Evolutionary conservation across 345 rosid genomes (phyloP).

Genomic region (Lepidium didymum): DNA sequence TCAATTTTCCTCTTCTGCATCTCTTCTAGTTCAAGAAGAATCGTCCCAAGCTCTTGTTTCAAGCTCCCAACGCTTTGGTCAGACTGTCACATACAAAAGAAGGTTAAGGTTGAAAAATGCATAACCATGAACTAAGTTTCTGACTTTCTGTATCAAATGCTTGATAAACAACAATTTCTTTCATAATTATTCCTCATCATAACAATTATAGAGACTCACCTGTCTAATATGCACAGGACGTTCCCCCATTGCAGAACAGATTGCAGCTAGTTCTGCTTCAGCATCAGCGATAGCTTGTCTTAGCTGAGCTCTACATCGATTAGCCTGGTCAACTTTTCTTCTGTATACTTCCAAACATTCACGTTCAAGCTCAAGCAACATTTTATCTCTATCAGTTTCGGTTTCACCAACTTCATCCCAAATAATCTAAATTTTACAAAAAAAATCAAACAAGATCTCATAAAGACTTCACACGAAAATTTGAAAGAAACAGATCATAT

Average conservation of each 20-base stretch:
- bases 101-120: not conserved
- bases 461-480: not conserved
- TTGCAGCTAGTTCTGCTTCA: constrained; percentile 87
- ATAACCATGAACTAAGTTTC: not conserved
- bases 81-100: constrained; percentile 35
- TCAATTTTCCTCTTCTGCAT: constrained; percentile 72
- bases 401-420: constrained; percentile 99
- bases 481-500: not conserved
- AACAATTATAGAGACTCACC: constrained; percentile 32
- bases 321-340: constrained; percentile 88
- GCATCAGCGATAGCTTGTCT: constrained; percentile 76
- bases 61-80: constrained; percentile 75
- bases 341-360: constrained; percentile 94
- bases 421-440: constrained; percentile 44
- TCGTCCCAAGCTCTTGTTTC: constrained; percentile 68
- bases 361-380: constrained; percentile 87
- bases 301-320: constrained; percentile 75
- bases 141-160: not conserved
- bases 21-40: constrained; percentile 84
- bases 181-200: not conserved
- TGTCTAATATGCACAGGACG: constrained; percentile 85
- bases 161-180: too few relatives aligned
- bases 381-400: constrained; percentile 72
- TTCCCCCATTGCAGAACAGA: constrained; percentile 88
- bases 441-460: not conserved